Base-by-base conservation (phyloP, 768 basidiomycete genomes). In the Trametes villosa region DNA sequence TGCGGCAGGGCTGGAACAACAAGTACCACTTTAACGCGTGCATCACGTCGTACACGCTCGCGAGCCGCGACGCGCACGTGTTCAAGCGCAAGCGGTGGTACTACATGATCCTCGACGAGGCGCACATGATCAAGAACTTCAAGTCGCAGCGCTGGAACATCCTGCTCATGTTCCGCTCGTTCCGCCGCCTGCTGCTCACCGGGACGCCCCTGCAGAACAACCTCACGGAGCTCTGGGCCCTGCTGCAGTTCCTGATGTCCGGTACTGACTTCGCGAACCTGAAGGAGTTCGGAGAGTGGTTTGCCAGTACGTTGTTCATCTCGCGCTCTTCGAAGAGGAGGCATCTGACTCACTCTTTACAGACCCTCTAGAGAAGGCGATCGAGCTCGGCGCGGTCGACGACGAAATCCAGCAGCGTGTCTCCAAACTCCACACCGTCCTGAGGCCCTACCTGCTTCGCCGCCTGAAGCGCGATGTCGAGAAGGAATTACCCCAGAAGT, bases 381-480 rank as follows among this genome's bases (percentile, higher is more conserved):
- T 98, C 63, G 96, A 97, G 68, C 86, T 86, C 79, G 92, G 92
- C 1, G 84, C 83, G 24, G 74, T 89, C 53, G 91, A 95, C 60
- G 89, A 91, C 55, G 94, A 96, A 65, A 94, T 86, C 0, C 78
- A 91, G 75, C 90, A 89, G 65, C 89, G 92, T 6, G 86, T 96
- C 9, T 77, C 87, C 29, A 94, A 95, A 67, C 80, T 97, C n/a
- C 95, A 97, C 69, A 89, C 86, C 0, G 96, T 99, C 48, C 78
- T 99, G n/a, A 89, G 95, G 31, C 97, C 97, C 0, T 98, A 97
- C 76, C 84, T 98, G 20, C 86, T 98, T 12, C 89, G 97, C 13
- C 87, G 97, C n/a, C 81, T 98, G 59, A 98, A 99, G 73, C 86
- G 91, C n/a, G 96, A 98, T 69, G 97, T 99, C 17, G 95, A 98